Percentiles rank a stretch among this genome's conserved stretches.
These are phyloP conservation scores for Aspergillus pseudonomiae DNA, from an alignment of 2,329 filamentous ascomycete genomes.

Conservation along the genomic window DNA sequence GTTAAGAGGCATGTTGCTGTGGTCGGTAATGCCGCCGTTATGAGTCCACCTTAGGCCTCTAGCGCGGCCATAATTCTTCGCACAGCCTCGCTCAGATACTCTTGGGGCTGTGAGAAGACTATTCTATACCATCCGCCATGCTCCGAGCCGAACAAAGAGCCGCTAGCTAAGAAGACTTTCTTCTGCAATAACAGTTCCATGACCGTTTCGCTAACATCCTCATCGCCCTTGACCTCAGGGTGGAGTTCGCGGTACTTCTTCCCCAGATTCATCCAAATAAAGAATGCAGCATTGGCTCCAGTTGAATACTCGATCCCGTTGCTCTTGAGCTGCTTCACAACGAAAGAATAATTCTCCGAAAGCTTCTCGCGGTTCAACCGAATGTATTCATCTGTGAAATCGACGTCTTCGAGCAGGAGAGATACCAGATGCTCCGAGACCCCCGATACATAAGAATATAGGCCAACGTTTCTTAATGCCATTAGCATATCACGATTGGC, in stretches of 20 bases:
- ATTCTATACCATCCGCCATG: conserved; percentile 48
- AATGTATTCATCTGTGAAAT: conserved; percentile 51
- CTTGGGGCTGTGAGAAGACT: conserved; percentile 40
- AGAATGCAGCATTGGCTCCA: conserved; percentile 60
- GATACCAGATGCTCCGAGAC: conserved; percentile 43
- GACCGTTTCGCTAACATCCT: conserved; percentile 29
- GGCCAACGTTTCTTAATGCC: conserved; percentile 43
- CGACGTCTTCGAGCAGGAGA: conserved; percentile 49
- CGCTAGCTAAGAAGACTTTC: conserved; percentile 42
- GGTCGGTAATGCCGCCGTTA: background rate
- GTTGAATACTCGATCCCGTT: conserved; percentile 51
- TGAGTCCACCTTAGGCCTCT: background rate
- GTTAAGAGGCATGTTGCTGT: background rate
- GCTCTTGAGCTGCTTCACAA: conserved; percentile 40
- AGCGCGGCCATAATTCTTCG: conserved; percentile 30
- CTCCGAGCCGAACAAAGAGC: conserved; percentile 41
- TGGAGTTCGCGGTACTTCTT: conserved; percentile 31
- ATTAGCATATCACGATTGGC: conserved; percentile 44
- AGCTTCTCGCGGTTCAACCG: conserved; percentile 47
- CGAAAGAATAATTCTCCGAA: conserved; percentile 43
- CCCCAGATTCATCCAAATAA: conserved; percentile 57
- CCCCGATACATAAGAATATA: conserved; percentile 54
- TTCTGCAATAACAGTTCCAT: conserved; percentile 41
- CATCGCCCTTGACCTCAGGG: conserved; percentile 10
- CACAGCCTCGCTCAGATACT: conserved; percentile 37